phyloP scores from a whole-genome alignment of 2,329 filamentous ascomycete genomes.

The Apiospora rasikravindrae region DNA sequence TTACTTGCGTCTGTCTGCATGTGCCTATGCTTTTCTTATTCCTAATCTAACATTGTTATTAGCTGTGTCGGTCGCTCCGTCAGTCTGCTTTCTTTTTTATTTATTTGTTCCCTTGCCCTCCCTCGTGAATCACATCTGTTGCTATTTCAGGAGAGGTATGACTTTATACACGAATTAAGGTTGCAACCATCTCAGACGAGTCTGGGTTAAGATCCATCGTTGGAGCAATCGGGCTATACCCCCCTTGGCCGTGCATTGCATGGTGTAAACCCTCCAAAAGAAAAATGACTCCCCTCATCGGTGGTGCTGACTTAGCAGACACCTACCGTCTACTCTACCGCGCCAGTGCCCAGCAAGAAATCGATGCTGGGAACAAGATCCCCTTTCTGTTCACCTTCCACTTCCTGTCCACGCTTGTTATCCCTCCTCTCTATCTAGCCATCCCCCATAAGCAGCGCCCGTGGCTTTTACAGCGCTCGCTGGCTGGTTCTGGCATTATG shows the following conservation, averaged over 20 bases:
- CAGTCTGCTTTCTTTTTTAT: not conserved
- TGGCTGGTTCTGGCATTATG: conserved; percentile 56
- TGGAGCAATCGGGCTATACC: not conserved
- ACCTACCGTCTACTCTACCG: conserved; percentile 36
- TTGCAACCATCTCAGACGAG: conserved; percentile 8
- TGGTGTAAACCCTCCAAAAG: not conserved
- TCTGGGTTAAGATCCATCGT: not conserved
- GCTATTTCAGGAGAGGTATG: not conserved
- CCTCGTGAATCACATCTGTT: not conserved
- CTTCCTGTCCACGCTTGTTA: conserved; percentile 51
- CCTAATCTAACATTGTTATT: not conserved
- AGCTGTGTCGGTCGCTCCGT: not conserved
- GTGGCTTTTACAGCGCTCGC: conserved; percentile 56
- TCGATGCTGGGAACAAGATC: conserved; percentile 45
- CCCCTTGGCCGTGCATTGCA: conserved; percentile 4
- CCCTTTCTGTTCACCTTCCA: conserved; percentile 60
- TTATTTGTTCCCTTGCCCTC: not conserved
- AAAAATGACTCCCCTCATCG: conserved; percentile 10
- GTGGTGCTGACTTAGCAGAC: conserved; percentile 31
- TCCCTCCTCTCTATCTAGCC: conserved; percentile 60
- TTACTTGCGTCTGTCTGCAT: not conserved
- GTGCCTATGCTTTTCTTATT: not conserved
- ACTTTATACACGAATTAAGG: not conserved
- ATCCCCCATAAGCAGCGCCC: conserved; percentile 58
- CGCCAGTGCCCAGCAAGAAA: conserved; percentile 33